Evolutionary conservation across 495 filamentous ascomycete species (phyloP).

Genomic region (Hypomontagnella submonticulosa): DNA sequence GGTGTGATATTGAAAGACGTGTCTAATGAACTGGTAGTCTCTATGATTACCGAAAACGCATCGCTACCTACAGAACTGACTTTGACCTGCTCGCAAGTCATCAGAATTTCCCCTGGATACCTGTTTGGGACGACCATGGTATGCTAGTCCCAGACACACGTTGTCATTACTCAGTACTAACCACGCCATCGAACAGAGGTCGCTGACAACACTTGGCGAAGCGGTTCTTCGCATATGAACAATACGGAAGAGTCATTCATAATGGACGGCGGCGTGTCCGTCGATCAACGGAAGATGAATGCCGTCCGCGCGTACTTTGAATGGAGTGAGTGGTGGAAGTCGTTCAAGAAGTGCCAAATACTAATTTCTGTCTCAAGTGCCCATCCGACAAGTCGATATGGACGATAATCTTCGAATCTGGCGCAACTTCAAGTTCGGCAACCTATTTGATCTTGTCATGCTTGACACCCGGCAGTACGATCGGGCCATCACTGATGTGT

Average conservation of each 20-base stretch:
- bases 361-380: conserved; percentile 38
- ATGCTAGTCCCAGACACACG: conserved; percentile 6
- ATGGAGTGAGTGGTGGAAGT: conserved; percentile 60
- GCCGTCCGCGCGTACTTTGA: conserved; percentile 75
- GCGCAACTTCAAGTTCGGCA: conserved; percentile 70
- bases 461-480: conserved; percentile 73
- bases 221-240: conserved; percentile 64
- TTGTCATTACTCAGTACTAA: background rate
- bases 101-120: conserved; percentile 69
- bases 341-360: background rate
- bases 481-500: conserved; percentile 60
- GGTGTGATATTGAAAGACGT: conserved; percentile 1
- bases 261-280: conserved; percentile 65
- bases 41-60: conserved; percentile 69
- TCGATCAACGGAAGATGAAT: conserved; percentile 75
- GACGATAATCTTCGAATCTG: conserved; percentile 75
- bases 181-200: conserved; percentile 57
- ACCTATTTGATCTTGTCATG: conserved; percentile 71
- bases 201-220: conserved; percentile 71
- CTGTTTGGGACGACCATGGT: conserved; percentile 76
- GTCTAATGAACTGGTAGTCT: conserved; percentile 46
- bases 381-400: conserved; percentile 67
- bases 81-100: conserved; percentile 65
- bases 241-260: conserved; percentile 74
- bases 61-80: conserved; percentile 69